Evolutionary conservation across 2,329 filamentous ascomycete species (phyloP), one percentile per base, ranked within the genome.

Genomic region (Alternaria sp.): DNA sequence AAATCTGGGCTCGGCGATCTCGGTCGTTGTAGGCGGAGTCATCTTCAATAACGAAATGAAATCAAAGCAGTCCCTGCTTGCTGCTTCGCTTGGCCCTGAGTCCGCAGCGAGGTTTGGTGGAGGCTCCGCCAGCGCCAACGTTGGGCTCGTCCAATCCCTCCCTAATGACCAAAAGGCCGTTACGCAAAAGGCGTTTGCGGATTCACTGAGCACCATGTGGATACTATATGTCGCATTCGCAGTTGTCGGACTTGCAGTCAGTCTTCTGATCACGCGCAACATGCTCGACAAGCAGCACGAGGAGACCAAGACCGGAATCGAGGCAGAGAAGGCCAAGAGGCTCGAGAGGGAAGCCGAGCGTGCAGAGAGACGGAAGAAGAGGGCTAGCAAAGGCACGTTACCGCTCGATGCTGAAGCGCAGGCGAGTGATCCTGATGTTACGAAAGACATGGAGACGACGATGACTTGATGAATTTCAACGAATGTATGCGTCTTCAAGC

Each of bases 21-120:
- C 87, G 0, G 84, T 92, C 51, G 89, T 92, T 1, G 81, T 93
- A 37, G 91, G 91, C 24, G 87, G 89, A n/a, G 89, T 92, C 44
- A 84, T 93, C 36, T 93, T 93, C 78, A 88, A 92, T 77, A 93
- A 93, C 72, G 80, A 84, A 58, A 91, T 92, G 87, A 78, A 86
- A 63, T 80, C 80, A 45, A 84, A 86, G 65, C 80, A 82, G 28
- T 69, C 78, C 4, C 69, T 71, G 8, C 81, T 90, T 29, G 75
- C 78, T 23, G 67, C 77, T 29, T 75, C 83, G 4, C 80, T 91
- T 0, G 84, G 84, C 0, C 77, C 80, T 0, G 70, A 83, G 3
- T 77, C 83, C 1, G 86, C 86, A 0, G 66, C 73, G 4, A 69
- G 80, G 24, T 81, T 91, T 5, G 82, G 85, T 3, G 87, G 88